Conservation (phyloP, 352 stramenopile genomes). For the Lagenidium giganteum region DNA sequence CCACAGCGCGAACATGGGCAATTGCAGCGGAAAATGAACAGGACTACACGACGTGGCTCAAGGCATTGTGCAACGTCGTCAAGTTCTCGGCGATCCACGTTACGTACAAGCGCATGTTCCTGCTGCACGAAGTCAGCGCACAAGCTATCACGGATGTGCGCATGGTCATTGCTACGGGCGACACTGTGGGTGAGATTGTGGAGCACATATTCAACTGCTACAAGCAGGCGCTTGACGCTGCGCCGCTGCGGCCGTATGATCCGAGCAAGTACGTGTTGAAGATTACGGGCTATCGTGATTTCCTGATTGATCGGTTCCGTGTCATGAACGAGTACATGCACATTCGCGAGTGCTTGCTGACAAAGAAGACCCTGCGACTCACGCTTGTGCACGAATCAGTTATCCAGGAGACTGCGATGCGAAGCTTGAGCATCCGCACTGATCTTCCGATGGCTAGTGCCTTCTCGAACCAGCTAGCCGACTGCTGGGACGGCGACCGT, state of each 20-base stretch:
- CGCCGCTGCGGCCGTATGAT: conserved; percentile 71
- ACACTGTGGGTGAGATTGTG: conserved; percentile 85
- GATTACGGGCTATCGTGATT: conserved; percentile 82
- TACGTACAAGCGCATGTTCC: conserved; percentile 79
- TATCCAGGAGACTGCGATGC: conserved; percentile 79
- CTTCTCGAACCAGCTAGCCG: conserved; percentile 51
- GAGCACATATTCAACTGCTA: conserved; percentile 89
- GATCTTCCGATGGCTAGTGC: conserved; percentile 33
- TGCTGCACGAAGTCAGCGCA: conserved; percentile 79
- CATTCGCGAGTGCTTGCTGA: conserved; percentile 79
- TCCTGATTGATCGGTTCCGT: conserved; percentile 78
- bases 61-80: conserved; percentile 70
- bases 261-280: conserved; percentile 81
- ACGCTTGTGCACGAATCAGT: conserved; percentile 84
- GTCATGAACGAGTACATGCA: conserved; percentile 87
- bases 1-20: conserved; percentile 67
- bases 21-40: conserved; percentile 66
- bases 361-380: conserved; percentile 82
- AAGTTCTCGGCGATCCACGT: conserved; percentile 79
- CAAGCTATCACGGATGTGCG: conserved; percentile 82
- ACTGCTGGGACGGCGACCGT: conserved; percentile 54
- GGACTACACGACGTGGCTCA: conserved; percentile 80
- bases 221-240: conserved; percentile 70
- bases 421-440: conserved; percentile 68
- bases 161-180: conserved; percentile 75